phyloP scores from a whole-genome alignment of 1,284 basidiomycete genomes.

The Abortiporus biennis region DNA sequence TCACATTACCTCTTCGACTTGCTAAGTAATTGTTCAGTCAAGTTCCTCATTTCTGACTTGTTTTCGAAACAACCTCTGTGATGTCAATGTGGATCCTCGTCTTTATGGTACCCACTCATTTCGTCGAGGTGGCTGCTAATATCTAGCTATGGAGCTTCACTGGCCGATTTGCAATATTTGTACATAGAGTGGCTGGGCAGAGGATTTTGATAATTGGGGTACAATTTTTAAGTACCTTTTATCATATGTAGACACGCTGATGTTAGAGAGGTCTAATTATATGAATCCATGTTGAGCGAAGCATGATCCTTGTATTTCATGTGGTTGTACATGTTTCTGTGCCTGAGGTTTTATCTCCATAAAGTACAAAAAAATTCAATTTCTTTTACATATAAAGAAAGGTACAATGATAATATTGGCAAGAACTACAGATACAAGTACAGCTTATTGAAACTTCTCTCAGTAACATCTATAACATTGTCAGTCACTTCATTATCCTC shows the following conservation, averaged over 20 bases:
- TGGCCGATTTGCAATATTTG: conserved; percentile 16
- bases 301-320: not conserved
- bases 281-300: not conserved
- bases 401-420: no score
- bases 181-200: conserved; percentile 19
- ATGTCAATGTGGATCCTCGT: not conserved
- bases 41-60: not conserved
- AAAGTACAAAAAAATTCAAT: no score
- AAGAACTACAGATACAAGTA: no score
- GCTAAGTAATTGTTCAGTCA: not conserved
- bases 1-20: not conserved
- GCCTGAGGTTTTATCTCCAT: no score
- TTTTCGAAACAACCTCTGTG: not conserved
- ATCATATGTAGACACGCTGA: conserved; percentile 16
- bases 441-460: no score
- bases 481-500: no score
- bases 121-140: conserved; percentile 11
- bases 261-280: not conserved
- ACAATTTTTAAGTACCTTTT: conserved; percentile 20
- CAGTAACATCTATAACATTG: no score
- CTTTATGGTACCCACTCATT: not conserved
- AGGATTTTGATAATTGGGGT: conserved; percentile 13
- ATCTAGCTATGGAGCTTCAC: conserved; percentile 11
- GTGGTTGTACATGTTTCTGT: not conserved
- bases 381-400: no score